phyloP scores from a whole-genome alignment of 2,329 filamentous ascomycete species.

The Ceratocystis variospora region DNA sequence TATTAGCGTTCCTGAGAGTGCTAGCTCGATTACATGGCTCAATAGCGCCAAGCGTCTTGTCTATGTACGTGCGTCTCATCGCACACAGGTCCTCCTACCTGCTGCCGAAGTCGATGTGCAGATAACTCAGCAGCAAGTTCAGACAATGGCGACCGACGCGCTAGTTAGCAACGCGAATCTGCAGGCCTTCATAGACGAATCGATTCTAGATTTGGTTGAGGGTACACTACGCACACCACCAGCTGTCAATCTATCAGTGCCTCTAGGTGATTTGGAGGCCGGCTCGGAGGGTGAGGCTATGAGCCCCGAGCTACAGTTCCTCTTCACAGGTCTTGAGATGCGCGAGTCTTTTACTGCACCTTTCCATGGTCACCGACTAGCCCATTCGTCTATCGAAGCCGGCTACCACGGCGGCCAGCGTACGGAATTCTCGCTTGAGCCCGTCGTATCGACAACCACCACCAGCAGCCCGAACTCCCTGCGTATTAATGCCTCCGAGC shows the following conservation, averaged over 20 bases:
- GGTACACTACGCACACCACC: constrained; percentile 32
- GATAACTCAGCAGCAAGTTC: constrained; percentile 27
- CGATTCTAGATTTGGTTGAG: constrained; percentile 33
- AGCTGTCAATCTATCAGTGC: constrained; percentile 33
- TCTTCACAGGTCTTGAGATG: constrained; percentile 40
- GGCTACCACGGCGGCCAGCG: constrained; percentile 38
- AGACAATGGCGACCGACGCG: constrained; percentile 7
- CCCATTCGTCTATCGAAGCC: constrained; percentile 39
- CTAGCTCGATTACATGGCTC: constrained; percentile 20
- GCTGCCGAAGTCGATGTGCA: constrained; percentile 31
- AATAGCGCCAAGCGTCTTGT: constrained; percentile 26
- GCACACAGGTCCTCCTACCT: constrained; percentile 32
- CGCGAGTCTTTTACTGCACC: constrained; percentile 28
- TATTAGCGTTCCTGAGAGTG: constrained; percentile 17
- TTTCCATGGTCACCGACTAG: constrained; percentile 33
- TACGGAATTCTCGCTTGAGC: constrained; percentile 37
- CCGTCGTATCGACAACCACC: constrained; percentile 15
- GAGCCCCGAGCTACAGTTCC: constrained; percentile 29
- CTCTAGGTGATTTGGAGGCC: constrained; percentile 24
- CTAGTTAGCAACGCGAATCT: constrained; percentile 22
- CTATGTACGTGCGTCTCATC: constrained; percentile 28
- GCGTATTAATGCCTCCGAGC: too few species aligned
- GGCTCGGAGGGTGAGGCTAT: constrained; percentile 21
- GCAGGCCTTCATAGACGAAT: constrained; percentile 31
- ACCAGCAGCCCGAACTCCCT: too few species aligned